Conservation (phyloP, 306 rosid species). For the Cicer cuneatum region DNA sequence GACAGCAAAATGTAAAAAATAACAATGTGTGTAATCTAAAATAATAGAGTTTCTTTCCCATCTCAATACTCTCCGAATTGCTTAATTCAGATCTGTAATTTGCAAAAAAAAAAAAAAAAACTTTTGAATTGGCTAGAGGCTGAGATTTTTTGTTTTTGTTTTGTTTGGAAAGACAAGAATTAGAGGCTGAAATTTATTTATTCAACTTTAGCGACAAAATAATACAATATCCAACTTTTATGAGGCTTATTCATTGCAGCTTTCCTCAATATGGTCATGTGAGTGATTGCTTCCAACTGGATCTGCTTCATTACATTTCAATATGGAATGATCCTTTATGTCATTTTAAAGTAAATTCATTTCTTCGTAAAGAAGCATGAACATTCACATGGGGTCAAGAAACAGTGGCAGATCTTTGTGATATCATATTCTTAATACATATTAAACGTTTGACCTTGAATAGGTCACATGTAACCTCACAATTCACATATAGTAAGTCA, state of each 20-base stretch:
- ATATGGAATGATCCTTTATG: not conserved
- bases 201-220: not conserved
- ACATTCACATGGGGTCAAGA: constrained; percentile 28
- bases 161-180: too few species aligned
- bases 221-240: constrained; percentile 16
- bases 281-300: constrained; percentile 7
- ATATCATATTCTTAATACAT: not conserved
- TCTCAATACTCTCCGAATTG: too few species aligned
- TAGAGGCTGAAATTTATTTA: too few species aligned
- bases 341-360: constrained; percentile 34
- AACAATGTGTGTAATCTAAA: too few species aligned
- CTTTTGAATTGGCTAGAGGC: not conserved
- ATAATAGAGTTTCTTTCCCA: too few species aligned
- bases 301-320: constrained; percentile 21
- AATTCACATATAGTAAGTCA: constrained; percentile 20
- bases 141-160: too few species aligned
- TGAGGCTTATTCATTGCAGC: not conserved
- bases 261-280: not conserved
- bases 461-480: not conserved
- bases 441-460: constrained; percentile 32
- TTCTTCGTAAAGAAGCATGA: constrained; percentile 39
- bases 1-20: too few species aligned
- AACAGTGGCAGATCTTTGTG: constrained; percentile 1
- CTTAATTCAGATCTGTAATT: too few species aligned
- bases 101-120: too few species aligned